Evolutionary conservation across 768 basidiomycete genomes (phyloP), one percentile per base, ranked within the genome.

Genomic region (Megacollybia marginata): DNA sequence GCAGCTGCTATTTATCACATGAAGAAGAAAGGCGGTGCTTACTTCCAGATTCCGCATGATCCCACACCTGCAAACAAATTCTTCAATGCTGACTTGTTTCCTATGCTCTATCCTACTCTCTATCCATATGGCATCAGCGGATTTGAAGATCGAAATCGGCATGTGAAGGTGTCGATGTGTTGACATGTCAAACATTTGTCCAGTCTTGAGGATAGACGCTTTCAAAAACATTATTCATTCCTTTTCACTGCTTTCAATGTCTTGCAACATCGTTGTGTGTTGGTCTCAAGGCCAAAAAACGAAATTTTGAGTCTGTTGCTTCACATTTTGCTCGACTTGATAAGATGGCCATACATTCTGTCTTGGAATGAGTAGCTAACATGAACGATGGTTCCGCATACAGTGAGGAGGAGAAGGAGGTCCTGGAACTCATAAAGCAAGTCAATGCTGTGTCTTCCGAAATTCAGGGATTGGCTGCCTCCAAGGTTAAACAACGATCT

Each of bases 201-300:
- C 6, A 35, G 44, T 4, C 28, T 61, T 0, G 10, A 19, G 0
- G 61, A 62, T 45, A 32, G 49, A 0, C 49, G 55, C 0, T 66
- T 66, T 52, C 60, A 58, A 33, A 42, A 51, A 31, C 60, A 66
- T 44, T 50, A 55, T 23, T 62, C 60, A 0, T 67, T 67, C 34
- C 10, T 61, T 0, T 67, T 66, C 48, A 57, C 58, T 5, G 65
- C 55, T 1, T 63, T 65, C 45, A 67, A 63, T 40, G 57, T 66
- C 10, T 12, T 65, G 1, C 65, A 67, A 40, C 19, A 57, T 1
- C 48, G 60, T 0, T 28, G 2, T 6, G 6, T 6, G 23, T 28
- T 6, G 23, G 23, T 0, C 33, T 65, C 4, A 60, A 59, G 11
- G 57, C 63, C 0, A 52, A 57, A 19, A 49, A 48, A 20, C 1